A percentile compares a stretch with the other conserved stretches of the same genome.
Conservation (phyloP, 768 basidiomycete species). For the Steccherinum ochraceum region DNA sequence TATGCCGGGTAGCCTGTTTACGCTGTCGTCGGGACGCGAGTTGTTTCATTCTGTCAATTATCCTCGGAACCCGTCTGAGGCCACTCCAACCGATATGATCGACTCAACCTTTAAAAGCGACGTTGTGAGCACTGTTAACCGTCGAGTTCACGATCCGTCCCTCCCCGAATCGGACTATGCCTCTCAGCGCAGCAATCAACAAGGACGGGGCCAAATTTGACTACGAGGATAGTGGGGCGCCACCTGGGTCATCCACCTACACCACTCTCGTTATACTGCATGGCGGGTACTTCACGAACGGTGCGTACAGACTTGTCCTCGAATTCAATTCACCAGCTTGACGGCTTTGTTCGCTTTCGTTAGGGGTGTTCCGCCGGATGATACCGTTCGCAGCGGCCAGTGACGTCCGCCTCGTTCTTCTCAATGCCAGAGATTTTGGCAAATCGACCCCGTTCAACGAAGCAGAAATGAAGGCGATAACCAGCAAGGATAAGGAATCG, state of each 20-base stretch:
- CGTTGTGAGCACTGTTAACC: no score
- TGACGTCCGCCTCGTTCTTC: slow-evolving; percentile 15
- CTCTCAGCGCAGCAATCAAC: no score
- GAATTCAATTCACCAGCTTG: no score
- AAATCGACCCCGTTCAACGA: slow-evolving; percentile 15
- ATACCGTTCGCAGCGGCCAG: slow-evolving; percentile 12
- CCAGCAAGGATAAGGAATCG: slow-evolving; percentile 1
- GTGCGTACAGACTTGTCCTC: slow-evolving; percentile 7
- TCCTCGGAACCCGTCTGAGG: no score
- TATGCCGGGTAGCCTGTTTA: no score
- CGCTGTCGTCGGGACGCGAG: no score
- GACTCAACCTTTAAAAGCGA: no score
- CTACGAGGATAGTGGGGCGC: slow-evolving; percentile 16
- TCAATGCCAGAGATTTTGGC: slow-evolving; percentile 20
- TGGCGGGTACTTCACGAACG: slow-evolving; percentile 8
- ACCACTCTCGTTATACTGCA: slow-evolving; percentile 13
- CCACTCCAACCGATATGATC: no score
- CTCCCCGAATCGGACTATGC: no score
- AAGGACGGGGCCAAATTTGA: neutral
- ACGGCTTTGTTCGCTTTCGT: no score
- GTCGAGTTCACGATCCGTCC: no score
- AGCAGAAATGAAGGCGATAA: slow-evolving; percentile 13
- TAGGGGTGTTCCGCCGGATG: slow-evolving; percentile 17
- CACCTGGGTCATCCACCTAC: slow-evolving; percentile 2
- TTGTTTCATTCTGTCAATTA: no score